Base-by-base conservation (phyloP, 495 filamentous ascomycete genomes). In the Podospora didyma region DNA sequence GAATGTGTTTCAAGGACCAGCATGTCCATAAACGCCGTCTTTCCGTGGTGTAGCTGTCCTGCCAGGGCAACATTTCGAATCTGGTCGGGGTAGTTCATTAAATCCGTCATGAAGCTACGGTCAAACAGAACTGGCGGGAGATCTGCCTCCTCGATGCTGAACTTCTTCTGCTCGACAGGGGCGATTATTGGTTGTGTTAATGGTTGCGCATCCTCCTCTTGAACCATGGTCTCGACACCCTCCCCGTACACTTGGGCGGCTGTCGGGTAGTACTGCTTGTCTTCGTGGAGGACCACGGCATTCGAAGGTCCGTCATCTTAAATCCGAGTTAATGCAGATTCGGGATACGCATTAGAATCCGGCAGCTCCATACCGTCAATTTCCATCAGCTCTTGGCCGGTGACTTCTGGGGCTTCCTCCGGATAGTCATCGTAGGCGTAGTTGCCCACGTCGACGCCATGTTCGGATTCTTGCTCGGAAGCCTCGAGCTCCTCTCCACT, bases 21-120 rank as follows among this genome's bases (percentile, higher is more conserved):
- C 91, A 97, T 97, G 69, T 98, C 94, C 90, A 97, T 92, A 57
- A 98, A 87, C 1, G 93, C 90, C 17, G 94, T 97, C 76, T 98
- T 98, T 54, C 94, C 94, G 74, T 98, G 94, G 65, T 98, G 94
- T 35, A 98, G 72, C 74, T 97, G 93, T 49, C 94, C 94, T 10
- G 87, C 91, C 48, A 98, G 72, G 4, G 91, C 92, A 63, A 98
- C 78, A 71, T 98, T 97, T 57, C 94, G 84, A 66, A 89, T 89
- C 73, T 97, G 90, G 5, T 95, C 90, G 6, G 94, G 94, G 60
- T 88, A 96, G 73, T 88, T 96, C 86, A 97, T 92, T 51, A 98
- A 76, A 72, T 98, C 94, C 49, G 90, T 83, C 92, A 97, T 91
- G 73, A 97, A 97, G 39, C 68, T 73, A 46, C 95, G 84, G 31